These are phyloP conservation scores for Penicillium polonicum DNA, from an alignment of 2,329 filamentous ascomycete species.

Conservation along the genomic window DNA sequence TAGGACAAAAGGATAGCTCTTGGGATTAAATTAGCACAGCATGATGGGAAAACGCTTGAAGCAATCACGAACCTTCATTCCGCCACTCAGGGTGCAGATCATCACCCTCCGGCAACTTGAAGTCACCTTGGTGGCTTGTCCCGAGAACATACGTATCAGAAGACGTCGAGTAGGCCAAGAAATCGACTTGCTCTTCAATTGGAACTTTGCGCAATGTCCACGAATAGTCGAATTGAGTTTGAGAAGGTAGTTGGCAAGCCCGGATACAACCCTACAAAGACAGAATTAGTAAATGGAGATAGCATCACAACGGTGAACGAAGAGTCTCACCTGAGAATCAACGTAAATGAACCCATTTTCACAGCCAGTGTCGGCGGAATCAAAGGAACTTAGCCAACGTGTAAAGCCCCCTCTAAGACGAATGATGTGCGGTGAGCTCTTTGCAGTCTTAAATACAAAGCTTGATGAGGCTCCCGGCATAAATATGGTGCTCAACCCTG, in stretches of 20 bases:
- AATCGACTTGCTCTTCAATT: conserved; percentile 68
- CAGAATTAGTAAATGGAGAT: conserved; percentile 12
- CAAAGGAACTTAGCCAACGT: conserved; percentile 70
- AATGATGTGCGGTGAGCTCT: conserved; percentile 73
- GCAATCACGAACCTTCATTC: conserved; percentile 58
- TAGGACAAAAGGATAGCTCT: conserved; percentile 62
- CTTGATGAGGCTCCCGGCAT: conserved; percentile 75
- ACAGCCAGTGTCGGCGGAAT: conserved; percentile 64
- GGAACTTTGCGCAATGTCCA: conserved; percentile 72
- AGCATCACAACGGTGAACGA: background rate
- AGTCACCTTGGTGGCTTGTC: conserved; percentile 66
- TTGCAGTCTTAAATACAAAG: conserved; percentile 79
- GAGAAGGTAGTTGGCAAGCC: conserved; percentile 68
- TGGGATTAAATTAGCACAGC: conserved; percentile 11
- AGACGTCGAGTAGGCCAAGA: conserved; percentile 72
- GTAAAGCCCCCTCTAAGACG: conserved; percentile 67
- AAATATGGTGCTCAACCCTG: conserved; percentile 78
- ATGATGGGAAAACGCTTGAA: background rate
- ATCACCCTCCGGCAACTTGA: conserved; percentile 82
- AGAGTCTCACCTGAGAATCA: conserved; percentile 55
- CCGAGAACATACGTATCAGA: conserved; percentile 74
- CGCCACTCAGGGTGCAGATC: conserved; percentile 79
- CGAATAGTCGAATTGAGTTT: conserved; percentile 71
- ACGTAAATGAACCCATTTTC: conserved; percentile 81
- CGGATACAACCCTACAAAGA: conserved; percentile 61